Base-by-base conservation (phyloP, 306 rosid genomes). In the Lathyrus oleraceus region DNA sequence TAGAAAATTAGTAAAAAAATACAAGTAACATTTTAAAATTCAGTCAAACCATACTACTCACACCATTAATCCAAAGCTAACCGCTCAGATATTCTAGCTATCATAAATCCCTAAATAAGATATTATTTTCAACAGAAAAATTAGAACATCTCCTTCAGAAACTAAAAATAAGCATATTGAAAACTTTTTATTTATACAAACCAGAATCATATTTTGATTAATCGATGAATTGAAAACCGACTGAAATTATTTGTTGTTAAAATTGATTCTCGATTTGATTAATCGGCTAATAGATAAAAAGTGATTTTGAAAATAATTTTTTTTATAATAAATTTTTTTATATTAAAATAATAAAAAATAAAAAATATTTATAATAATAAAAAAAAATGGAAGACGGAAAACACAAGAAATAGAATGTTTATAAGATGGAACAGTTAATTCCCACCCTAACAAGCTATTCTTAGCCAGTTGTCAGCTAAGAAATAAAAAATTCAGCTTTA, bases 371-470 rank as follows among this genome's bases (percentile, higher is more conserved):
- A n/a, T 32, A 1, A 6, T 0, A 21, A 10, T 1, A 63, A 42
- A 35, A 8, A 64, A 42, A 60, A 67, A 38, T 35, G 39, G 69
- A 15, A 68, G 17, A 35, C 61, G 60, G 49, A 68, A 35, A 47
- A 44, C 61, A 61, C 75, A 73, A 68, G 79, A 76, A 68, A 79
- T 61, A 70, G 75, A 73, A 73, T 73, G 76, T 73, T 68, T 54
- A 68, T 61, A 73, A 67, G 67, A 61, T 60, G 61, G 8, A 73
- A 79, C 79, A 73, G 83, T 30, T 79, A 73, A 67, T 79, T 79
- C 56, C 86, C 86, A 85, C 72, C 87, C 78, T 85, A 78, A 69
- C 87, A 85, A 86, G 88, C 96, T 86, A 92, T 83, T 92, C 91
- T 86, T 73, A 83, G 84, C 87, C 80, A 70, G 82, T 75, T 85